Conservation (phyloP, 192 early-diverging fungal species). For the Backusella psychrophila region DNA sequence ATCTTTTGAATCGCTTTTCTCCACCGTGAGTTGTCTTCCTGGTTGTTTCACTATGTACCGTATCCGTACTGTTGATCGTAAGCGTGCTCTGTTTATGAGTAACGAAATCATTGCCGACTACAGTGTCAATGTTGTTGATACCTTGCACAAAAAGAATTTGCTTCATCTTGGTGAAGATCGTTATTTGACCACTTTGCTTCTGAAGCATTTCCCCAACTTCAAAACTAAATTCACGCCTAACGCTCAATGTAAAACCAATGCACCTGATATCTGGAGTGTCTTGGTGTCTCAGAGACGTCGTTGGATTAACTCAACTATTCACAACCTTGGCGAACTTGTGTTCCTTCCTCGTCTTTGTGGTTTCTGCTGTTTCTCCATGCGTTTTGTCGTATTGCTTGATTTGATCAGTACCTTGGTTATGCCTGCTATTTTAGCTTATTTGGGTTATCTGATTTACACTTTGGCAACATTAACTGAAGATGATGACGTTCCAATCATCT, state of each 20-base stretch:
- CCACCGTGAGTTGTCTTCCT: conserved; percentile 94
- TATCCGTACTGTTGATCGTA: conserved; percentile 83
- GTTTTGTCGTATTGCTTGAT: conserved; percentile 94
- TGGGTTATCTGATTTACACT: conserved; percentile 80
- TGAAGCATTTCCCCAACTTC: conserved; percentile 98
- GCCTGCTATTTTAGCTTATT: conserved; percentile 88
- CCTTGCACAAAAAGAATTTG: conserved; percentile 98
- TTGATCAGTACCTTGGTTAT: conserved; percentile 89
- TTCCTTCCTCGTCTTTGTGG: conserved; percentile 95
- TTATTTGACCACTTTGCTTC: conserved; percentile 86
- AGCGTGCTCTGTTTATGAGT: conserved; percentile 85
- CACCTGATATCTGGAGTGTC: conserved; percentile 91
- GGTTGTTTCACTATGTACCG: conserved; percentile 99
- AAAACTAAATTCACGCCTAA: conserved; percentile 91
- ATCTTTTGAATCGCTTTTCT: conserved; percentile 97
- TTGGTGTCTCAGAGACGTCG: conserved; percentile 97
- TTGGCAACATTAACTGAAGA: conserved; percentile 47
- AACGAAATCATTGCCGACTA: conserved; percentile 93
- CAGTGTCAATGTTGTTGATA: conserved; percentile 90
- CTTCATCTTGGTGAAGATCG: conserved; percentile 98
- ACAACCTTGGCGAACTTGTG: conserved; percentile 95
- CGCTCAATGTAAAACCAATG: conserved; percentile 91
- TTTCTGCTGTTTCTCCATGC: conserved; percentile 97
- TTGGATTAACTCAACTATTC: conserved; percentile 99
- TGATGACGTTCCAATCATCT: conserved; percentile 72